Conservation (phyloP, 805 yeast genomes). For the Kluyveromyces starmeri region DNA sequence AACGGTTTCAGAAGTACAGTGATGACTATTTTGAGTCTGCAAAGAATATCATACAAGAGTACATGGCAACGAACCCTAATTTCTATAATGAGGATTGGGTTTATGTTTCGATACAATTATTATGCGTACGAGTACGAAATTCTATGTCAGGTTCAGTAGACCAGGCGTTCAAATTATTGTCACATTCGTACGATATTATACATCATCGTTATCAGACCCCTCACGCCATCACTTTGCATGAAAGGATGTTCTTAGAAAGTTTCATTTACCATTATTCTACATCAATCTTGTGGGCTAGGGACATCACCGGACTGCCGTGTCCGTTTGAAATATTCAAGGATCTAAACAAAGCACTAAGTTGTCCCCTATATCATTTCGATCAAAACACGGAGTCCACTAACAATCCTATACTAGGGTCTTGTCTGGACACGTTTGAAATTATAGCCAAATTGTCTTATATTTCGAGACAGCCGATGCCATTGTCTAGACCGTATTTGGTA, state of each 20-base stretch:
- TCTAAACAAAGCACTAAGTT: slow-evolving; percentile 25
- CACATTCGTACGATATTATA: slow-evolving; percentile 31
- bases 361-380: slow-evolving; percentile 31
- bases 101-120: slow-evolving; percentile 31
- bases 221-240: slow-evolving; percentile 14
- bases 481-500: slow-evolving; percentile 9
- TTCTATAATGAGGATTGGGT: slow-evolving; percentile 33
- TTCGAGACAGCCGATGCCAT: slow-evolving; percentile 19
- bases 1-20: slow-evolving; percentile 17
- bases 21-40: slow-evolving; percentile 21
- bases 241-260: slow-evolving; percentile 36
- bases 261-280: slow-evolving; percentile 36
- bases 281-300: slow-evolving; percentile 31
- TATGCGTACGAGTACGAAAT: slow-evolving; percentile 34
- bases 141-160: slow-evolving; percentile 21
- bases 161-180: slow-evolving; percentile 28
- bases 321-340: slow-evolving; percentile 35
- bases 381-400: slow-evolving; percentile 32
- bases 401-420: slow-evolving; percentile 35
- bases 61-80: slow-evolving; percentile 17
- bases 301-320: slow-evolving; percentile 30
- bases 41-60: slow-evolving; percentile 14
- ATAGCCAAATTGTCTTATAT: slow-evolving; percentile 34
- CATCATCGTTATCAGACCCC: slow-evolving; percentile 16
- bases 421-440: slow-evolving; percentile 31